Evolutionary conservation across 2,329 filamentous ascomycete species (phyloP).

Genomic region (Arthrobotrys sphaeroides): DNA sequence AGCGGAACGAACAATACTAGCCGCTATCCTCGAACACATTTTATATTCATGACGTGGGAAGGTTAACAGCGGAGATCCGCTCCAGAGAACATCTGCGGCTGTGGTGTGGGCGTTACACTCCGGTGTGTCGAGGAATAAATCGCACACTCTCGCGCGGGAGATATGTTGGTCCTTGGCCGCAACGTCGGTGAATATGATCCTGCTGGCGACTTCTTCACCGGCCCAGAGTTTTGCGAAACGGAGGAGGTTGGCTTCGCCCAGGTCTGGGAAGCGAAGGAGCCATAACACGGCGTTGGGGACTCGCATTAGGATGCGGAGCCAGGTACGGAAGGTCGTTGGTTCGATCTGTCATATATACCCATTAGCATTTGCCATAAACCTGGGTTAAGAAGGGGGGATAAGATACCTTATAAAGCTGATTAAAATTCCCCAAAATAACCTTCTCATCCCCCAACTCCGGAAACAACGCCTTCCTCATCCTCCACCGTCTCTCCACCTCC

Average conservation of each 20-base stretch:
- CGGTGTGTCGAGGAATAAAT: conserved; percentile 94
- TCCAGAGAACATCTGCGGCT: conserved; percentile 95
- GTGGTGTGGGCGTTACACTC: conserved; percentile 99
- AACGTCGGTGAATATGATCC: conserved; percentile 94
- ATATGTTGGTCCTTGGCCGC: conserved; percentile 96
- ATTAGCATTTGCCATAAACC: too few relatives aligned
- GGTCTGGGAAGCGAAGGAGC: conserved; percentile 94
- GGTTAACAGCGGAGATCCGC: conserved; percentile 89
- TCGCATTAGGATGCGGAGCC: conserved; percentile 86
- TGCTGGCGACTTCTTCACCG: conserved; percentile 80
- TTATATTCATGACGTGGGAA: conserved; percentile 93
- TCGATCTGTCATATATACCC: conserved; percentile 76
- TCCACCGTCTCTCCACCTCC: conserved; percentile 83
- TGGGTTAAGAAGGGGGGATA: too few relatives aligned
- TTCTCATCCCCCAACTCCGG: conserved; percentile 81
- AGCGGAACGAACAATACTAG: conserved; percentile 89
- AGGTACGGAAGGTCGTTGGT: conserved; percentile 92
- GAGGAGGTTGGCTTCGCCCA: conserved; percentile 85
- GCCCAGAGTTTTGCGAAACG: conserved; percentile 85
- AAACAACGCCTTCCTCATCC: conserved; percentile 92
- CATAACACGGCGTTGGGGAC: conserved; percentile 90
- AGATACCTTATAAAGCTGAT: conserved; percentile 97
- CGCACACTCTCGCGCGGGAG: conserved; percentile 86
- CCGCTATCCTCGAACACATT: conserved; percentile 98
- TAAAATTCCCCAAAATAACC: conserved; percentile 96